Conservation (phyloP, 495 filamentous ascomycete species). For the Aspergillus asperescens region DNA sequence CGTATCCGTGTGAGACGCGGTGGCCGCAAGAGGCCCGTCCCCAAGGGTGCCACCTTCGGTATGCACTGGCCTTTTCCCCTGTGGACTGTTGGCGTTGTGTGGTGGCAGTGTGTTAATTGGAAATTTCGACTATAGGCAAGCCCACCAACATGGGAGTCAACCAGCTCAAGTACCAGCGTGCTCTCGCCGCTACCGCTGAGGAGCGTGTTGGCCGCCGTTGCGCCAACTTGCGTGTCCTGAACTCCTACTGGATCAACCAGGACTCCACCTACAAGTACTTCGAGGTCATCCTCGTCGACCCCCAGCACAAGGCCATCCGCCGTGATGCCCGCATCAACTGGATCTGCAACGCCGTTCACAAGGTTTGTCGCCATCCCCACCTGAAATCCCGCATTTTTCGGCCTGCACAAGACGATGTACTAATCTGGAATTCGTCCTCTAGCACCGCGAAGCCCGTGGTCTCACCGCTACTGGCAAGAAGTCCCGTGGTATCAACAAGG, state of each 20-base stretch:
- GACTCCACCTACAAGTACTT: slow-evolving; percentile 99
- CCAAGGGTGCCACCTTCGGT: slow-evolving; percentile 99
- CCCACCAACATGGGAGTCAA: slow-evolving; percentile 99
- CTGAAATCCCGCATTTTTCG: neutral
- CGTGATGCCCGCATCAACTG: slow-evolving; percentile 99
- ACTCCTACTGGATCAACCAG: slow-evolving; percentile 99
- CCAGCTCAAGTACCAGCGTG: slow-evolving; percentile 99
- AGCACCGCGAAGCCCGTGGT: slow-evolving; percentile 94
- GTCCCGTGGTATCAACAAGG: slow-evolving; percentile 97
- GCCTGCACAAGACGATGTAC: slow-evolving; percentile 3
- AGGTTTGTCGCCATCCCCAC: slow-evolving; percentile 43
- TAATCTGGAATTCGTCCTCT: slow-evolving; percentile 20
- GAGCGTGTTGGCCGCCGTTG: slow-evolving; percentile 99
- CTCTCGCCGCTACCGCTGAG: slow-evolving; percentile 92
- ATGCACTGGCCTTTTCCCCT: slow-evolving; percentile 26
- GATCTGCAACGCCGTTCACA: slow-evolving; percentile 99
- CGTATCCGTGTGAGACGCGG: slow-evolving; percentile 94
- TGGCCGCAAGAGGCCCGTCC: slow-evolving; percentile 90
- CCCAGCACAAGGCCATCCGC: slow-evolving; percentile 99
- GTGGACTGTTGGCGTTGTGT: neutral
- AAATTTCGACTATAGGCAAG: slow-evolving; percentile 61
- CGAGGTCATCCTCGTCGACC: slow-evolving; percentile 99
- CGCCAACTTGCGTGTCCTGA: slow-evolving; percentile 97
- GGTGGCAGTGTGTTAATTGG: slow-evolving; percentile 3
- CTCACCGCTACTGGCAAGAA: slow-evolving; percentile 98